Evolutionary conservation across 768 basidiomycete genomes (phyloP).

Genomic region (Leccinellum albellum): DNA sequence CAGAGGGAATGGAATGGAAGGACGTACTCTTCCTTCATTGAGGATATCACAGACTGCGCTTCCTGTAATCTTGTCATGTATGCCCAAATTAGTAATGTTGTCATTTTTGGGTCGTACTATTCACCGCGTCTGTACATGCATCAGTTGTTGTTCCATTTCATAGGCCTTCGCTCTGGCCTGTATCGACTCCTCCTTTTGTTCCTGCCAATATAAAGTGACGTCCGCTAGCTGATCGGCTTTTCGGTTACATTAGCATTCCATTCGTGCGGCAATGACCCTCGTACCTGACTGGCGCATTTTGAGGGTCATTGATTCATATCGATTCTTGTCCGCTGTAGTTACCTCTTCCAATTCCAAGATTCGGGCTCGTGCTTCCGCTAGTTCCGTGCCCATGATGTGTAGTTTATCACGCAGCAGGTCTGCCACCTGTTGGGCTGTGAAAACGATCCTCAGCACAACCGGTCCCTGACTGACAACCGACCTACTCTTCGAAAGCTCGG

Average conservation of each 20-base stretch:
- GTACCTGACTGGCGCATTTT: conserved; percentile 27
- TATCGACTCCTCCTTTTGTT: conserved; percentile 28
- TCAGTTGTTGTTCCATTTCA: conserved; percentile 28
- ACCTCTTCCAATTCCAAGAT: conserved; percentile 36
- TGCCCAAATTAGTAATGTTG: conserved; percentile 10
- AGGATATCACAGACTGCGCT: conserved; percentile 21
- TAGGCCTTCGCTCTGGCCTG: conserved; percentile 17
- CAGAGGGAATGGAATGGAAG: conserved; percentile 20
- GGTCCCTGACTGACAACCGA: neutral
- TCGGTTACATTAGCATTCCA: conserved; percentile 13
- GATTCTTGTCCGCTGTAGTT: conserved; percentile 20
- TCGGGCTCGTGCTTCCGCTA: conserved; percentile 40
- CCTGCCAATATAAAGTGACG: conserved; percentile 22
- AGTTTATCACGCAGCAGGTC: conserved; percentile 48
- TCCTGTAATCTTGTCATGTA: conserved; percentile 23
- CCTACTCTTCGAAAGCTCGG: conserved; percentile 35
- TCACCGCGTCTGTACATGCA: conserved; percentile 22
- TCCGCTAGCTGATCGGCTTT: conserved; percentile 22
- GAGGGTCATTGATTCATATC: conserved; percentile 16
- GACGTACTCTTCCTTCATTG: conserved; percentile 30
- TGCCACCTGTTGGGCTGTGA: conserved; percentile 44
- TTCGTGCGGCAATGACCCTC: neutral
- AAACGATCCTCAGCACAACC: conserved; percentile 4
- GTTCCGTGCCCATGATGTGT: conserved; percentile 38
- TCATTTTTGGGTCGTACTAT: neutral